phyloP scores from a whole-genome alignment of 352 stramenopile genomes.

The Hyaloperonospora brassicae region DNA sequence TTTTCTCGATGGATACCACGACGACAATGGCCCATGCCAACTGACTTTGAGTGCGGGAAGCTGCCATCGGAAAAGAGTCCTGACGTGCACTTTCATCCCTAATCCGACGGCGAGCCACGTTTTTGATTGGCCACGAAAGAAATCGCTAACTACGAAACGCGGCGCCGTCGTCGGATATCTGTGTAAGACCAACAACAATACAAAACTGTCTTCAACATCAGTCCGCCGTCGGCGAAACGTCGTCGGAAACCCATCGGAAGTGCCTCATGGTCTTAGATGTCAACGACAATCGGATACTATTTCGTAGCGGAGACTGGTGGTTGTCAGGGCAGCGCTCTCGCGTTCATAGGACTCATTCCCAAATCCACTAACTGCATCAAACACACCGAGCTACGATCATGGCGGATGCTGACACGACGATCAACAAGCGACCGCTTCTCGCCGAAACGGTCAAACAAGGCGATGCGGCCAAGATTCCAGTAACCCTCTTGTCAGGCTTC shows the following conservation, averaged over 20 bases:
- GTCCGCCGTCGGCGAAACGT: constrained; percentile 21
- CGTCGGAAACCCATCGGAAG: constrained; percentile 8
- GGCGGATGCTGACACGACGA: constrained; percentile 15
- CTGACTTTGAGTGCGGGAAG: too few species aligned
- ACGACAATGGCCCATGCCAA: too few species aligned
- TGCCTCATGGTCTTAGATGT: background rate
- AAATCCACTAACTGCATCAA: constrained; percentile 16
- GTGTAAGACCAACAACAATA: constrained; percentile 7
- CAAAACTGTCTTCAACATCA: constrained; percentile 21
- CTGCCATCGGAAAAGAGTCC: too few species aligned
- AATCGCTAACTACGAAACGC: too few species aligned
- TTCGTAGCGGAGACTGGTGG: background rate
- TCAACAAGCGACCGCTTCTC: constrained; percentile 22
- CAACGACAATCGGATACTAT: background rate
- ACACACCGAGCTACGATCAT: constrained; percentile 7
- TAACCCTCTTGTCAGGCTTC: constrained; percentile 92
- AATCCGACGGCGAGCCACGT: too few species aligned
- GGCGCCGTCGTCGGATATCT: constrained; percentile 14
- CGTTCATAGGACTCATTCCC: constrained; percentile 12
- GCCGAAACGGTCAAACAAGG: constrained; percentile 14
- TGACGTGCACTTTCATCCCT: too few species aligned
- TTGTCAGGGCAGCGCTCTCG: background rate
- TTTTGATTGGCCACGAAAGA: too few species aligned
- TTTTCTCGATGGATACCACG: too few species aligned
- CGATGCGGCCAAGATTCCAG: constrained; percentile 45